These are phyloP conservation scores for Gossypium thurberi DNA, from an alignment of 345 rosid species.

Conservation along the genomic window DNA sequence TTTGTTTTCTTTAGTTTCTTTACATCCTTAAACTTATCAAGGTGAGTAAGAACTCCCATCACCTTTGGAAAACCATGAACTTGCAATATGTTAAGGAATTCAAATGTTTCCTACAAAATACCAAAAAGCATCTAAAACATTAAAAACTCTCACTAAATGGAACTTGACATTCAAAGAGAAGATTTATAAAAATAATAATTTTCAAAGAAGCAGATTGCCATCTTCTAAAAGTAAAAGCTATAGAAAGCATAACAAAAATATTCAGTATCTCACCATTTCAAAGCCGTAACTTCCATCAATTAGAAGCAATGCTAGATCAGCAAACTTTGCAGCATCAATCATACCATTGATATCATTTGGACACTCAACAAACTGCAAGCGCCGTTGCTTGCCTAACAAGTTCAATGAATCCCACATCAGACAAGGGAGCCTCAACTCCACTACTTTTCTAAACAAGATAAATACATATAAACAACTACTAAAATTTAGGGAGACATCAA, in stretches of 20 bases:
- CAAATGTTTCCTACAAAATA: constrained; percentile 77
- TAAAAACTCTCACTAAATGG: background rate
- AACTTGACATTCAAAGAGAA: background rate
- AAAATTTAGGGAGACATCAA: constrained; percentile 14
- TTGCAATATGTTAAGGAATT: constrained; percentile 90
- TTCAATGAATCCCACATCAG: constrained; percentile 20
- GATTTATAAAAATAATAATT: background rate
- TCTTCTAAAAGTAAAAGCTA: background rate
- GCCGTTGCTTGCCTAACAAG: constrained; percentile 56
- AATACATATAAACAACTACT: background rate
- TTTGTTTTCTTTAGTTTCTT: constrained; percentile 87
- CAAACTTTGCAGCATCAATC: constrained; percentile 88
- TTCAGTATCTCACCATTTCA: constrained; percentile 65
- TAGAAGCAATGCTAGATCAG: constrained; percentile 85
- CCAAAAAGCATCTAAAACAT: constrained; percentile 3
- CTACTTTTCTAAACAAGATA: constrained; percentile 1
- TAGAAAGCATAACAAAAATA: background rate
- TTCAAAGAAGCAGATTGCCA: background rate
- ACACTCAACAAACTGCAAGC: constrained; percentile 92
- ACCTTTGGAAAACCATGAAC: constrained; percentile 89
- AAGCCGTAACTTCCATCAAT: constrained; percentile 95
- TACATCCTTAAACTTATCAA: constrained; percentile 84
- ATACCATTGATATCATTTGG: constrained; percentile 96
- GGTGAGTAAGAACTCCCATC: constrained; percentile 97
- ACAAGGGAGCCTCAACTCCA: constrained; percentile 4